Evolutionary conservation across 805 yeast genomes (phyloP).

Genomic region (Yamadazyma paraphyllophila): DNA sequence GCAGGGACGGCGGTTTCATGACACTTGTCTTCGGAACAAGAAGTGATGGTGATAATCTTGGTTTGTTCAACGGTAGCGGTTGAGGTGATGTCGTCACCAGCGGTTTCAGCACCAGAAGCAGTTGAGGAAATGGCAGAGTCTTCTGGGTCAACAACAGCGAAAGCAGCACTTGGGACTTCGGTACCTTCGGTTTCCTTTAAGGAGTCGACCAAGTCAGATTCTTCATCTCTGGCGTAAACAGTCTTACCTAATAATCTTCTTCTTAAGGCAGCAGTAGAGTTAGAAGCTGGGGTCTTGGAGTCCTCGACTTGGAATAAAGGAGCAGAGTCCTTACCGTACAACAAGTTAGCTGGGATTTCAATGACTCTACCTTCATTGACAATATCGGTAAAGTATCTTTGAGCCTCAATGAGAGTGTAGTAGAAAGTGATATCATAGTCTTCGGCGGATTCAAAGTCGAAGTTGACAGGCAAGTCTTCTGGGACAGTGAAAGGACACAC

Average conservation of each 20-base stretch:
- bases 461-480: constrained; percentile 22
- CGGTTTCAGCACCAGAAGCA: constrained; percentile 16
- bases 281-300: constrained; percentile 26
- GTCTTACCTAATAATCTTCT: constrained; percentile 32
- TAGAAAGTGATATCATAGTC: constrained; percentile 34
- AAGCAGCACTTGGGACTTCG: constrained; percentile 11
- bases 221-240: constrained; percentile 30
- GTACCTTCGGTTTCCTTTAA: constrained; percentile 23
- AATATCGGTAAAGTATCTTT: constrained; percentile 35
- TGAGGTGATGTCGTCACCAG: constrained; percentile 16
- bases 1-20: constrained; percentile 20
- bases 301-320: constrained; percentile 30
- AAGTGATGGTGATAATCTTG: constrained; percentile 36
- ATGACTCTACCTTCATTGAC: constrained; percentile 30
- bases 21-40: constrained; percentile 34
- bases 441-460: constrained; percentile 24
- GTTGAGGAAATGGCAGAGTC: constrained; percentile 10
- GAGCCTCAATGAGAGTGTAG: constrained; percentile 24
- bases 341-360: constrained; percentile 28
- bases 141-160: constrained; percentile 17
- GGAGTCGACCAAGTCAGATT: constrained; percentile 25
- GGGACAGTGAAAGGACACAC: constrained; percentile 37
- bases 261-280: constrained; percentile 41
- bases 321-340: constrained; percentile 24
- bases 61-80: constrained; percentile 20